Evolutionary conservation across 2,329 filamentous ascomycete genomes (phyloP).

Genomic region (Scleromitrula shiraiana): DNA sequence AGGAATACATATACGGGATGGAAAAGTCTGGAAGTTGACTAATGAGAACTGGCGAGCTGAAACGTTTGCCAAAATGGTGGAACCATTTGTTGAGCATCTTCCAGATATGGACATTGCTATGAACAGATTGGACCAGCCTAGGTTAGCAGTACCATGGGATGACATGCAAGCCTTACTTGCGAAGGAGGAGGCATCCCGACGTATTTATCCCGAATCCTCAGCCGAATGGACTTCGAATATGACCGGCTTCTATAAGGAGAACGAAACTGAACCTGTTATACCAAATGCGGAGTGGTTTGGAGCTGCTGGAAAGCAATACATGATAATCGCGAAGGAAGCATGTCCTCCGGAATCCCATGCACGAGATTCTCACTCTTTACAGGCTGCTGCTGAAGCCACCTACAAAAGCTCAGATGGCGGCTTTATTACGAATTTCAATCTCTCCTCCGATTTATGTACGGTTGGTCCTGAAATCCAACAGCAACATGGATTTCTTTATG

Average conservation of each 20-base stretch:
- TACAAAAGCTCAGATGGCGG: constrained; percentile 41
- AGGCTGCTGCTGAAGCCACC: constrained; percentile 28
- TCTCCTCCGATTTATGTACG: constrained; percentile 48
- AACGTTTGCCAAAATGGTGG: constrained; percentile 31
- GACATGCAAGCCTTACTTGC: constrained; percentile 43
- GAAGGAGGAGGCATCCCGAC: constrained; percentile 38
- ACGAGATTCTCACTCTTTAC: constrained; percentile 31
- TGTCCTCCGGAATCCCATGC: constrained; percentile 49
- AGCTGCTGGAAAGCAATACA: constrained; percentile 42
- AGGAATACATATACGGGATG: constrained; percentile 27
- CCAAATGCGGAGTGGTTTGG: constrained; percentile 22
- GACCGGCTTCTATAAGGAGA: constrained; percentile 22
- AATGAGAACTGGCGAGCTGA: constrained; percentile 35
- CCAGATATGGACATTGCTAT: constrained; percentile 61
- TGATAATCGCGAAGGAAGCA: constrained; percentile 48
- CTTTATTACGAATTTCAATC: constrained; percentile 50
- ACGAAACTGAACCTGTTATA: constrained; percentile 13
- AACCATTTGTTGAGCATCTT: constrained; percentile 41
- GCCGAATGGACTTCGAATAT: constrained; percentile 38
- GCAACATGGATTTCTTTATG: constrained; percentile 49
- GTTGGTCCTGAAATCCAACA: constrained; percentile 42
- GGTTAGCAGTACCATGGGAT: constrained; percentile 53
- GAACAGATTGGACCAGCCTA: constrained; percentile 56
- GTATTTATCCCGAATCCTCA: constrained; percentile 35
- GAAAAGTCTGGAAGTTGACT: constrained; percentile 29